These are phyloP conservation scores for Strobilomyces echinocephalus DNA, from an alignment of 768 basidiomycete species.

Conservation along the genomic window DNA sequence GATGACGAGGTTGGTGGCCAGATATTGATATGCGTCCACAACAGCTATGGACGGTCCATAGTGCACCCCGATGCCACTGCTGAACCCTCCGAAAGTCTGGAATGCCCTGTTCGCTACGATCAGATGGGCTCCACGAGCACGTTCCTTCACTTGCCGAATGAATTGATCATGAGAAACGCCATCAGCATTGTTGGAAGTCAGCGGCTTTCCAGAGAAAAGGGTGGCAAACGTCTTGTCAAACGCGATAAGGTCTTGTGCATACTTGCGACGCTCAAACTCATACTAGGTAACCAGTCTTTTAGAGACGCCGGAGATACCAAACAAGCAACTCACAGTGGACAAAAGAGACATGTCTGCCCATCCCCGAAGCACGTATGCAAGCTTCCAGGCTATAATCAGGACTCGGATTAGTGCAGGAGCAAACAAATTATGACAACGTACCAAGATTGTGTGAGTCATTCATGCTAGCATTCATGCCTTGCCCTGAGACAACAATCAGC, in stretches of 20 bases:
- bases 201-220: conserved; percentile 52
- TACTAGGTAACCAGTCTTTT: conserved; percentile 32
- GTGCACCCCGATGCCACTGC: conserved; percentile 47
- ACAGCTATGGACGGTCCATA: conserved; percentile 40
- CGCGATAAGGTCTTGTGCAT: conserved; percentile 49
- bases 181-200: conserved; percentile 31
- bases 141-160: conserved; percentile 30
- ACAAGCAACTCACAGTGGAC: conserved; percentile 36
- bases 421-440: conserved; percentile 11
- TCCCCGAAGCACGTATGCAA: conserved; percentile 45
- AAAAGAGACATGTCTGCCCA: conserved; percentile 43
- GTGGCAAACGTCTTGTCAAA: conserved; percentile 50
- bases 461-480: conserved; percentile 26
- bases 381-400: conserved; percentile 42
- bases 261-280: conserved; percentile 49
- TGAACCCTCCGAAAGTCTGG: conserved; percentile 42
- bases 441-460: conserved; percentile 51
- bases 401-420: background rate
- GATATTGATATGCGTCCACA: conserved; percentile 31
- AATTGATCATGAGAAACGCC: conserved; percentile 43
- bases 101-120: conserved; percentile 33
- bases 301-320: background rate
- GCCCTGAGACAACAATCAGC: conserved; percentile 34
- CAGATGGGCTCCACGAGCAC: background rate
- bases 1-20: conserved; percentile 38